A percentile compares a stretch with the other conserved stretches of the same genome.
phyloP scores from a whole-genome alignment of 257 asterid genomes.

The Ehretia macrophylla region DNA sequence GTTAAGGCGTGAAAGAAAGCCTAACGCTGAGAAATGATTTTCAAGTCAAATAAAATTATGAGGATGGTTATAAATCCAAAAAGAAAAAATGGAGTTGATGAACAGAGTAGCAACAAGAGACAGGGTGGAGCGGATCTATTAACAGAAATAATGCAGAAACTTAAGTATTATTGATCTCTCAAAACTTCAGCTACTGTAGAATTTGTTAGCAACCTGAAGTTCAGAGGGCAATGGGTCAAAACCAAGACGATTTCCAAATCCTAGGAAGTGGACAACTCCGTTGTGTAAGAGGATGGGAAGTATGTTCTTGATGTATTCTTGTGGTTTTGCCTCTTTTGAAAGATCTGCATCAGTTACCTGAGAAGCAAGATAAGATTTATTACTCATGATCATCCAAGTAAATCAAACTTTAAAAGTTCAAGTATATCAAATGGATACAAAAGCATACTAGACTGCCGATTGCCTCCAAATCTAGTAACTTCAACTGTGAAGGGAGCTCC shows the following conservation, averaged over 20 bases:
- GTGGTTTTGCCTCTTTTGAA: slow-evolving; percentile 82
- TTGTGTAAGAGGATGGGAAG: slow-evolving; percentile 61
- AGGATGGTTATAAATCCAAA: too few relatives aligned
- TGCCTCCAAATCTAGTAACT: slow-evolving; percentile 60
- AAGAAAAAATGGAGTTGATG: too few relatives aligned
- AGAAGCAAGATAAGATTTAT: slow-evolving; percentile 7
- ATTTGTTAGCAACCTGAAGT: slow-evolving; percentile 61
- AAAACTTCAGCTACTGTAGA: too few relatives aligned
- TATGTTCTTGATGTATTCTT: slow-evolving; percentile 55
- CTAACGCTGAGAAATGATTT: too few relatives aligned
- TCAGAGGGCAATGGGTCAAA: slow-evolving; percentile 73
- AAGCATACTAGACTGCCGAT: slow-evolving; percentile 72
- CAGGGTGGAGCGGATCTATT: too few relatives aligned
- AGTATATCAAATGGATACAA: slow-evolving; percentile 9
- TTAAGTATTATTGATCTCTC: too few relatives aligned
- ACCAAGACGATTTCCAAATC: slow-evolving; percentile 90
- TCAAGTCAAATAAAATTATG: too few relatives aligned
- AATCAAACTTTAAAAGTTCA: slow-evolving; percentile 1
- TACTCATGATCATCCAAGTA: slow-evolving; percentile 7
- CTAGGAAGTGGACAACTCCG: slow-evolving; percentile 83
- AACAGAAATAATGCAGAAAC: too few relatives aligned
- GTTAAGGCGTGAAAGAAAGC: too few relatives aligned
- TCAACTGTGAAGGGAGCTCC: slow-evolving; percentile 67
- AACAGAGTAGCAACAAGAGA: too few relatives aligned
- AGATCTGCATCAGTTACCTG: slow-evolving; percentile 92